Percentiles rank a stretch among this genome's conserved stretches.
Evolutionary conservation across 306 rosid species (phyloP).

Genomic region (Elaeagnus macrophylla): DNA sequence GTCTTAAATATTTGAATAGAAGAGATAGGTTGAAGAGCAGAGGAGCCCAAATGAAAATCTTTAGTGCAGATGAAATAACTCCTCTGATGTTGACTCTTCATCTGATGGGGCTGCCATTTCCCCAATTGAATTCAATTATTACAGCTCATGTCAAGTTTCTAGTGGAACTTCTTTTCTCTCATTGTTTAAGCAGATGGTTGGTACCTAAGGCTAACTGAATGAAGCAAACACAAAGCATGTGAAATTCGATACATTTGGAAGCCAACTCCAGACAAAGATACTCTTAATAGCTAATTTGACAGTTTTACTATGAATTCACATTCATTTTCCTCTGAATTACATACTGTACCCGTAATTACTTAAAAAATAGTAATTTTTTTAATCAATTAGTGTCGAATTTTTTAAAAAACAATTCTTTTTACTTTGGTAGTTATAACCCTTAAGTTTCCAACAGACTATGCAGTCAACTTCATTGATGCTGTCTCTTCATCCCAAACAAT

Average conservation of each 20-base stretch:
- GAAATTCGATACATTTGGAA: background rate
- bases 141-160: constrained; percentile 22
- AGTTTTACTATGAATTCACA: too few relatives aligned
- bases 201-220: background rate
- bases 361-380: too few relatives aligned
- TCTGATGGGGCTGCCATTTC: constrained; percentile 11
- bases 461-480: too few relatives aligned
- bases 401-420: too few relatives aligned
- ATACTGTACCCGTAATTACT: too few relatives aligned
- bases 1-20: constrained; percentile 27
- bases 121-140: background rate
- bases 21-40: constrained; percentile 13
- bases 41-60: constrained; percentile 11
- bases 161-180: background rate
- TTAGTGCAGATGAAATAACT: constrained; percentile 21
- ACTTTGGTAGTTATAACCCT: too few relatives aligned
- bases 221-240: background rate
- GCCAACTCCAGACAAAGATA: too few relatives aligned
- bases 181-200: background rate
- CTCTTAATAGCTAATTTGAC: too few relatives aligned
- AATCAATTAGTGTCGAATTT: too few relatives aligned
- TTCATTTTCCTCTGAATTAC: too few relatives aligned
- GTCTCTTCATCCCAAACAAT: too few relatives aligned
- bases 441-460: too few relatives aligned
- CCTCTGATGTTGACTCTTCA: constrained; percentile 22